These are phyloP conservation scores for Torulaspora delbrueckii DNA, from an alignment of 805 yeast species.

Conservation along the genomic window DNA sequence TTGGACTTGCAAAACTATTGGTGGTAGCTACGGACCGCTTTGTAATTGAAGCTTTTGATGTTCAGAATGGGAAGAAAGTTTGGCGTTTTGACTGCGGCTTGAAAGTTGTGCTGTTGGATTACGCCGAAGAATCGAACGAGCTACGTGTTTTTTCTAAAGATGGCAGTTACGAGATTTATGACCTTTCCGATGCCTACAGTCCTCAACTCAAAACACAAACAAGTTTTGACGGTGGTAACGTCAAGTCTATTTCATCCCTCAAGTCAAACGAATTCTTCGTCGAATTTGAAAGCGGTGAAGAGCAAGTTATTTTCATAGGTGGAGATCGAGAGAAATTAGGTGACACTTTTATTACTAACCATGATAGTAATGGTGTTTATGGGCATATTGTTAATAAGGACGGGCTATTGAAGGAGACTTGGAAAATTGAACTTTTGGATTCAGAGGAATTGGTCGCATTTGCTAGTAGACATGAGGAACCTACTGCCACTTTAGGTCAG, in stretches of 20 bases:
- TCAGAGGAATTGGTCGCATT: slow-evolving; percentile 41
- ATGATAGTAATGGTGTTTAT: slow-evolving; percentile 19
- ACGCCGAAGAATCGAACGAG: slow-evolving; percentile 15
- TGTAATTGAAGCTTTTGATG: slow-evolving; percentile 42
- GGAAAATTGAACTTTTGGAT: slow-evolving; percentile 34
- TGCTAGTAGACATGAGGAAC: slow-evolving; percentile 38
- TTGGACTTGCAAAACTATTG: slow-evolving; percentile 45
- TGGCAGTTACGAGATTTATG: slow-evolving; percentile 28
- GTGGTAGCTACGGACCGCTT: slow-evolving; percentile 41
- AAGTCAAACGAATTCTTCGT: slow-evolving; percentile 15
- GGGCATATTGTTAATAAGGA: slow-evolving; percentile 27
- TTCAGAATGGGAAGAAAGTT: slow-evolving; percentile 36
- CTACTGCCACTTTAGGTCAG: slow-evolving; percentile 58
- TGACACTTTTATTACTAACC: slow-evolving; percentile 22
- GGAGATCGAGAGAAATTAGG: slow-evolving; percentile 5
- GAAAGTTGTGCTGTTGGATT: slow-evolving; percentile 23
- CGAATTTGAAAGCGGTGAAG: slow-evolving; percentile 14
- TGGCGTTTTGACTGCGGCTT: slow-evolving; percentile 39
- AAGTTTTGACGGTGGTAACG: background rate
- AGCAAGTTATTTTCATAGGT: slow-evolving; percentile 10
- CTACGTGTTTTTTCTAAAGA: slow-evolving; percentile 26
- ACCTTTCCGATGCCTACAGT: slow-evolving; percentile 6
- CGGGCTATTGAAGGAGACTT: slow-evolving; percentile 32
- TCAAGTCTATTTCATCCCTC: slow-evolving; percentile 4
- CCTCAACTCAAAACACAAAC: slow-evolving; percentile 4